These are phyloP conservation scores for Galeopsis tetrahit DNA, from an alignment of 257 asterid genomes.

Conservation along the genomic window DNA sequence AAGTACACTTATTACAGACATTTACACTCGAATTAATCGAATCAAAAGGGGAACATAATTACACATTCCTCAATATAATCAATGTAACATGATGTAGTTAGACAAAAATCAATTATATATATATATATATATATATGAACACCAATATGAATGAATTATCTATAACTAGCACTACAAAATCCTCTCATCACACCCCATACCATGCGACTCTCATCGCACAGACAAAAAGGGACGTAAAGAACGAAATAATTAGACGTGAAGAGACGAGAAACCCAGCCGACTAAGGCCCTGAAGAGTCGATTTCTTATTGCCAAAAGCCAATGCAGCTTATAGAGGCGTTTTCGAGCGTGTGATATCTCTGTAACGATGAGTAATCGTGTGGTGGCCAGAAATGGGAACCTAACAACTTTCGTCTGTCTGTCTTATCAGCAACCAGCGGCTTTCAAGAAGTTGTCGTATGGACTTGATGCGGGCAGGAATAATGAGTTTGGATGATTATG, in stretches of 20 bases:
- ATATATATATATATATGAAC: slow-evolving; percentile 24
- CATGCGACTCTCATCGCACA: slow-evolving; percentile 20
- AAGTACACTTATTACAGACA: slow-evolving; percentile 18
- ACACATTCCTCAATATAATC: slow-evolving; percentile 25
- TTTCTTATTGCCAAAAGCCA: slow-evolving; percentile 18
- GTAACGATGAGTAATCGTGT: slow-evolving; percentile 2
- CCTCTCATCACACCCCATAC: slow-evolving; percentile 34
- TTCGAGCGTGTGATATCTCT: neutral
- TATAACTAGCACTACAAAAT: slow-evolving; percentile 45
- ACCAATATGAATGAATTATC: slow-evolving; percentile 28
- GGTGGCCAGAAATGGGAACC: slow-evolving; percentile 22
- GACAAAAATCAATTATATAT: neutral
- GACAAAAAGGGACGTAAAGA: slow-evolving; percentile 25
- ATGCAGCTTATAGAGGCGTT: slow-evolving; percentile 7
- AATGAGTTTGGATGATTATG: slow-evolving; percentile 57
- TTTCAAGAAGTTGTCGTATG: slow-evolving; percentile 84
- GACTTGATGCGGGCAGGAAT: slow-evolving; percentile 74
- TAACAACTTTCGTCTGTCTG: neutral
- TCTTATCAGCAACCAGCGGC: slow-evolving; percentile 77
- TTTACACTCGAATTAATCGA: slow-evolving; percentile 19
- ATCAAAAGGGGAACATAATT: slow-evolving; percentile 11
- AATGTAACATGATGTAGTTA: slow-evolving; percentile 11
- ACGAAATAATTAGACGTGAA: slow-evolving; percentile 33
- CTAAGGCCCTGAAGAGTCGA: slow-evolving; percentile 9
- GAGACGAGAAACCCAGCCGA: slow-evolving; percentile 29